Conservation (phyloP, 164 flowering plant genomes). For the Annona squamosa region DNA sequence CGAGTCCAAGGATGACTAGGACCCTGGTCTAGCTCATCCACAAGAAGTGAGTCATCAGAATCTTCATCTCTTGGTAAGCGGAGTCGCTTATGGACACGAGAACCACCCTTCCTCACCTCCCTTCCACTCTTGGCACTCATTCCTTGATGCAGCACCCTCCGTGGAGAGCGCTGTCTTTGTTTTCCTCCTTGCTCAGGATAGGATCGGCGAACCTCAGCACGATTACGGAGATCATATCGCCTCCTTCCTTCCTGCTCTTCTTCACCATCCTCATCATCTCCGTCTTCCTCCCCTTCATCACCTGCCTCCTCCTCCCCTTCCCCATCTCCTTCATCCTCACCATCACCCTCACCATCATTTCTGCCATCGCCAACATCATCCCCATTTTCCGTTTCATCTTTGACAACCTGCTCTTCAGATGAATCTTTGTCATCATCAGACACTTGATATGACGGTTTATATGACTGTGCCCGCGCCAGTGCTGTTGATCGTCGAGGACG, state of each 20-base stretch:
- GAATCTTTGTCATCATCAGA: conserved; percentile 68
- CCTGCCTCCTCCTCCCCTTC: conserved; percentile 37
- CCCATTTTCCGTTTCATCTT: conserved; percentile 24
- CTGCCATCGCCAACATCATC: conserved; percentile 39
- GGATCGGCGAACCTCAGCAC: conserved; percentile 83
- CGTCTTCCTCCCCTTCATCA: conserved; percentile 58
- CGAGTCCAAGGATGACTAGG: conserved; percentile 89
- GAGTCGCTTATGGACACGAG: conserved; percentile 88
- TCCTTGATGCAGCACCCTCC: conserved; percentile 87
- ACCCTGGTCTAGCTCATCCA: conserved; percentile 97
- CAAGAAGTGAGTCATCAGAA: conserved; percentile 98
- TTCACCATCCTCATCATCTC: conserved; percentile 48
- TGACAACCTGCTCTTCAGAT: conserved; percentile 56
- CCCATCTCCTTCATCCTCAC: conserved; percentile 46
- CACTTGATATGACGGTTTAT: conserved; percentile 32
- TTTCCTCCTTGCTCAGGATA: conserved; percentile 63
- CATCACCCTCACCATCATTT: conserved; percentile 41
- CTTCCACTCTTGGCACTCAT: conserved; percentile 72
- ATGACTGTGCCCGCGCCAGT: conserved; percentile 29
- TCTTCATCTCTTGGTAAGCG: conserved; percentile 73
- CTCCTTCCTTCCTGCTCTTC: conserved; percentile 88
- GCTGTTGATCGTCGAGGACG: conserved; percentile 67
- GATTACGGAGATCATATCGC: conserved; percentile 92
- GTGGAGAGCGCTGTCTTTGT: conserved; percentile 78
- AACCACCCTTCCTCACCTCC: conserved; percentile 85